Conservation (phyloP, 2,329 filamentous ascomycete species). For the Colletotrichum costaricense region DNA sequence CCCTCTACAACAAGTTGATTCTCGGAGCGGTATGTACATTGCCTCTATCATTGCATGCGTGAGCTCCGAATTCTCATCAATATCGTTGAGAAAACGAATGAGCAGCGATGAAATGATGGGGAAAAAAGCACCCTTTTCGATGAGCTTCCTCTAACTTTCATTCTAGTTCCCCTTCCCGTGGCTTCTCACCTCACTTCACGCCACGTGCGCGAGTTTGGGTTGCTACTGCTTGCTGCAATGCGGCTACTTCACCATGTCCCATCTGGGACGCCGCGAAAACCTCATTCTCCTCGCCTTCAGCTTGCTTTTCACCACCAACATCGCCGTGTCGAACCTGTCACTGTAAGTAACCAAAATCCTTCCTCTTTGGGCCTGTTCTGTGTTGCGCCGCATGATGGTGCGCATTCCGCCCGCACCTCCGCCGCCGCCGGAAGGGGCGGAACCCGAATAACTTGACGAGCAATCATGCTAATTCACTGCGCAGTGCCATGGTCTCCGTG, state of each 20-base stretch:
- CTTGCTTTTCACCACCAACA: conserved; percentile 71
- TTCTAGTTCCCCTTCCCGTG: conserved; percentile 68
- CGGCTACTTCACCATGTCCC: conserved; percentile 64
- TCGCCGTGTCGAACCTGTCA: conserved; percentile 73
- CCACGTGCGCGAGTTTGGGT: conserved; percentile 67
- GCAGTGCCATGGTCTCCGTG: conserved; percentile 67
- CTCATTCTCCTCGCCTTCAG: conserved; percentile 69
- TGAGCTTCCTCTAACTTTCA: conserved; percentile 19
- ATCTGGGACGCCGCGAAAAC: conserved; percentile 63
- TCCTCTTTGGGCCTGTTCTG: not conserved
- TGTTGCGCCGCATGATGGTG: conserved; percentile 1
- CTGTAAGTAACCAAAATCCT: conserved; percentile 50
- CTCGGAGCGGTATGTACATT: conserved; percentile 57
- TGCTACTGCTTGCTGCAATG: conserved; percentile 63
- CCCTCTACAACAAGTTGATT: conserved; percentile 70
- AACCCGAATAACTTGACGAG: not conserved
- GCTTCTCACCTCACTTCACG: conserved; percentile 69
- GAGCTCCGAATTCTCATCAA: not conserved
- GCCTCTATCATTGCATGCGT: not conserved
- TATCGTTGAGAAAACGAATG: not conserved
- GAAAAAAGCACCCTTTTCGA: not conserved
- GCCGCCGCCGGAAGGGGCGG: conserved; percentile 8
- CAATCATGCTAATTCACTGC: conserved; percentile 14
- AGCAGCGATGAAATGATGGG: not conserved
- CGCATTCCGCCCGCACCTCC: conserved; percentile 3